A percentile compares a stretch with the other conserved stretches of the same genome.
These are phyloP conservation scores for Erigeron philadelphicus DNA, from an alignment of 140 eudicot genomes.

Conservation along the genomic window DNA sequence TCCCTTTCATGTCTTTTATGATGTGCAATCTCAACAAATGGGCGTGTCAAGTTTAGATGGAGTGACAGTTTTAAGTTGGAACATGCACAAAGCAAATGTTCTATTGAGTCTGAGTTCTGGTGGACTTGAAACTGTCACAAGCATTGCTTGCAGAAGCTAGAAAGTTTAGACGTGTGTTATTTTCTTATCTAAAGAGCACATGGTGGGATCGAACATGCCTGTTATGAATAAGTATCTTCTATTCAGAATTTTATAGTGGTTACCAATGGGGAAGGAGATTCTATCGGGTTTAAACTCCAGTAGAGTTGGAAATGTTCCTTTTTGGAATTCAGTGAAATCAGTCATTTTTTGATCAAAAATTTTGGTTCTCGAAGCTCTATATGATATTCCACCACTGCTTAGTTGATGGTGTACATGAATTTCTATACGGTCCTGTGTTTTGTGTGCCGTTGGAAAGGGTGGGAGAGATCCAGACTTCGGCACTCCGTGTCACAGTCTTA, in stretches of 20 bases:
- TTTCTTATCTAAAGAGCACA: no score
- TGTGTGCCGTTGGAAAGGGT: neutral
- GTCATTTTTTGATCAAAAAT: neutral
- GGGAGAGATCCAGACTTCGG: no score
- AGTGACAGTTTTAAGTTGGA: neutral
- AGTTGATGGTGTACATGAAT: neutral
- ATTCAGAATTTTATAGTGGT: no score
- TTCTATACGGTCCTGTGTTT: neutral
- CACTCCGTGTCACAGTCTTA: no score
- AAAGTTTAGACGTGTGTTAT: no score
- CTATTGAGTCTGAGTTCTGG: no score
- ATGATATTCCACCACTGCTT: neutral
- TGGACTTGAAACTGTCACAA: no score
- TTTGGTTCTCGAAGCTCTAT: neutral
- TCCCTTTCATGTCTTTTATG: neutral
- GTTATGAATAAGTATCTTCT: no score
- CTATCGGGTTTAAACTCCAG: neutral
- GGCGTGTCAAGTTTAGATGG: neutral
- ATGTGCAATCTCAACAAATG: neutral
- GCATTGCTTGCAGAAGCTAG: no score
- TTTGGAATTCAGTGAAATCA: neutral
- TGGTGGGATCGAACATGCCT: no score
- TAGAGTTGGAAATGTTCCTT: neutral
- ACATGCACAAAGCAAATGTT: neutral
- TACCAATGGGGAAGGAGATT: no score